Evolutionary conservation across 2,329 filamentous ascomycete genomes (phyloP).

Genomic region (Fusarium staphyleae): DNA sequence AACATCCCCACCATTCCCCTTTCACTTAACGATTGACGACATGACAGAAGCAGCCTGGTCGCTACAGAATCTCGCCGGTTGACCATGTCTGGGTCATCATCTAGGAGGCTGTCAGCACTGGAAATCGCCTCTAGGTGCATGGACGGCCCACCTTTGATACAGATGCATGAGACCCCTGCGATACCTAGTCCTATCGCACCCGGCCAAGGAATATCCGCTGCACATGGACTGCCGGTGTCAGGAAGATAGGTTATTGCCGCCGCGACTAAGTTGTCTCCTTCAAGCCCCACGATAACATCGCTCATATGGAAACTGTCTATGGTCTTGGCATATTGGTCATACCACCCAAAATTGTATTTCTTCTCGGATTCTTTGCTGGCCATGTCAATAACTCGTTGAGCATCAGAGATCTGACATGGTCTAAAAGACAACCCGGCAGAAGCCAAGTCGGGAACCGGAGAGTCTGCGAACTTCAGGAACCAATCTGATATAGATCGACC

Average conservation of each 20-base stretch:
- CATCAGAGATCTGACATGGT: slow-evolving; percentile 55
- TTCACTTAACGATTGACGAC: slow-evolving; percentile 54
- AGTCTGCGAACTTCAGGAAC: slow-evolving; percentile 60
- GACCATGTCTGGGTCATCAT: slow-evolving; percentile 52
- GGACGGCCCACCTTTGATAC: slow-evolving; percentile 58
- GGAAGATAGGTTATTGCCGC: slow-evolving; percentile 62
- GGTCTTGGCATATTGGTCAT: slow-evolving; percentile 63
- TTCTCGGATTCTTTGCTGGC: slow-evolving; percentile 56
- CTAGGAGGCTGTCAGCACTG: slow-evolving; percentile 41
- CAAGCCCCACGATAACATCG: slow-evolving; percentile 62
- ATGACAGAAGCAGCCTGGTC: slow-evolving; percentile 61
- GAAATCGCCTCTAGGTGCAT: neutral
- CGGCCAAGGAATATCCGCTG: slow-evolving; percentile 64
- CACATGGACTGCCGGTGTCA: slow-evolving; percentile 53
- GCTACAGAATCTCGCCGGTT: slow-evolving; percentile 58
- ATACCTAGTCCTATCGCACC: slow-evolving; percentile 57
- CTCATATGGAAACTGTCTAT: slow-evolving; percentile 56
- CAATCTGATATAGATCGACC: slow-evolving; percentile 62
- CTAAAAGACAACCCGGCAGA: slow-evolving; percentile 54
- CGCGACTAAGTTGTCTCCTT: slow-evolving; percentile 58
- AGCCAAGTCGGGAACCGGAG: slow-evolving; percentile 51
- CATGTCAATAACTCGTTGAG: slow-evolving; percentile 56
- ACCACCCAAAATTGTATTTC: slow-evolving; percentile 62
- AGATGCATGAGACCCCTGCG: slow-evolving; percentile 68
- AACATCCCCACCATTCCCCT: slow-evolving; percentile 63